A percentile compares a stretch with the other conserved stretches of the same genome.
These are phyloP conservation scores for Oropetium thomaeum DNA, from an alignment of 176 grass and related monocot genomes.

Conservation along the genomic window DNA sequence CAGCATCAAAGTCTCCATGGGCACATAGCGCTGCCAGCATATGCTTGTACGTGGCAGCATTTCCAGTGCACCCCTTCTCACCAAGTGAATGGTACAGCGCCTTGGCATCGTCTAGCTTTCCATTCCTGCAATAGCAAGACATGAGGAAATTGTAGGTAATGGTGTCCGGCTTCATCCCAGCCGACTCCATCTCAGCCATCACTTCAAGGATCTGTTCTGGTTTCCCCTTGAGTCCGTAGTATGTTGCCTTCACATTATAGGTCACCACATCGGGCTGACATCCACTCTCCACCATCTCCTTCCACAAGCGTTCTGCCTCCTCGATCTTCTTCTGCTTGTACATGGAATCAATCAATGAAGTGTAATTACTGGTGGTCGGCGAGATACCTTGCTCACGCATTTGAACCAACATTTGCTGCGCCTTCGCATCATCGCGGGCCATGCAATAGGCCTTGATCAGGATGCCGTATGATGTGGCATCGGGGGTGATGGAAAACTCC, in stretches of 20 bases:
- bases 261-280: conserved; percentile 38
- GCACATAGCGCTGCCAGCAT: conserved; percentile 43
- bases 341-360: conserved; percentile 54
- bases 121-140: conserved; percentile 44
- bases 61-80: conserved; percentile 47
- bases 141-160: conserved; percentile 83
- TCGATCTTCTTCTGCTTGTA: conserved; percentile 49
- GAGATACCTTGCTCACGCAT: conserved; percentile 56
- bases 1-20: conserved; percentile 52
- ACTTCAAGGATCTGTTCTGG: conserved; percentile 39
- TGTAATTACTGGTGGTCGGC: conserved; percentile 55
- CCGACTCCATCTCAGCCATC: conserved; percentile 57
- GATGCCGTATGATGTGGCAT: conserved; percentile 55
- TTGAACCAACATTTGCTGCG: conserved; percentile 41
- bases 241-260: conserved; percentile 63
- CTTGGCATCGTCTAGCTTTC: conserved; percentile 50
- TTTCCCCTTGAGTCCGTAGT: conserved; percentile 29
- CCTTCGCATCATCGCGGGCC: conserved; percentile 34
- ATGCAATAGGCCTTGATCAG: conserved; percentile 61
- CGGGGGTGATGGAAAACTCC: conserved; percentile 56
- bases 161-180: conserved; percentile 47
- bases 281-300: conserved; percentile 63
- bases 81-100: conserved; percentile 41
- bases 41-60: conserved; percentile 43
- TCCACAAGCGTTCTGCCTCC: conserved; percentile 60